Evolutionary conservation across 2,329 filamentous ascomycete species (phyloP).

Genomic region (Penicillium sp.): DNA sequence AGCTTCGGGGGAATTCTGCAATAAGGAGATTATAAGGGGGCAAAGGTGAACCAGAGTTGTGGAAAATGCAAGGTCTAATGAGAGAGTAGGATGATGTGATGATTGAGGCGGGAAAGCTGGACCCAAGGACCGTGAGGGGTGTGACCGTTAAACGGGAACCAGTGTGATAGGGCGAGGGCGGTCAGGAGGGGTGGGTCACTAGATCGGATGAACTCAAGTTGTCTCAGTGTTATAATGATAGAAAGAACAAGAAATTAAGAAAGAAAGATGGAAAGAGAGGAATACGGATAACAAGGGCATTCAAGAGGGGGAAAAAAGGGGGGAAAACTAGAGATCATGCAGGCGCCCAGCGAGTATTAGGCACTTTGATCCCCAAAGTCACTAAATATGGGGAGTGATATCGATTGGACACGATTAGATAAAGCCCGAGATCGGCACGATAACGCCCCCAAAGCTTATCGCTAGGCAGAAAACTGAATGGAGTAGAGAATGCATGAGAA

Average conservation of each 20-base stretch:
- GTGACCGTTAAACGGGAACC: slow-evolving; percentile 35
- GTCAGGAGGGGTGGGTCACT: slow-evolving; percentile 31
- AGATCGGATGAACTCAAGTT: neutral
- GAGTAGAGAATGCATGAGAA: neutral
- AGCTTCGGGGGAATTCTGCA: neutral
- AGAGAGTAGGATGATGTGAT: slow-evolving; percentile 32
- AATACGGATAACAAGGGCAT: slow-evolving; percentile 1
- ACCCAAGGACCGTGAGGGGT: slow-evolving; percentile 28
- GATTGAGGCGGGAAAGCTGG: slow-evolving; percentile 23
- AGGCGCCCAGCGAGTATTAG: slow-evolving; percentile 1
- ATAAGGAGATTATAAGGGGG: neutral
- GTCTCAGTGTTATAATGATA: neutral
- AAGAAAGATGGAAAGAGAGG: neutral
- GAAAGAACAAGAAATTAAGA: neutral
- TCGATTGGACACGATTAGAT: slow-evolving; percentile 22
- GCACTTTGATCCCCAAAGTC: neutral
- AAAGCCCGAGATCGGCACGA: slow-evolving; percentile 21
- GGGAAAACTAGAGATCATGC: slow-evolving; percentile 8
- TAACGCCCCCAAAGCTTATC: slow-evolving; percentile 7
- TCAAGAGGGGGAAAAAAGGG: slow-evolving; percentile 10
- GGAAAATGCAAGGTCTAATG: slow-evolving; percentile 14
- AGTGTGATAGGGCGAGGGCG: slow-evolving; percentile 28
- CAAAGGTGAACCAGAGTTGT: slow-evolving; percentile 1
- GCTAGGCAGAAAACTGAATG: neutral
- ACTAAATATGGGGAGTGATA: neutral